These are phyloP conservation scores for Chaetoscypha palmicola DNA, from an alignment of 2,329 filamentous ascomycete genomes.

Conservation along the genomic window DNA sequence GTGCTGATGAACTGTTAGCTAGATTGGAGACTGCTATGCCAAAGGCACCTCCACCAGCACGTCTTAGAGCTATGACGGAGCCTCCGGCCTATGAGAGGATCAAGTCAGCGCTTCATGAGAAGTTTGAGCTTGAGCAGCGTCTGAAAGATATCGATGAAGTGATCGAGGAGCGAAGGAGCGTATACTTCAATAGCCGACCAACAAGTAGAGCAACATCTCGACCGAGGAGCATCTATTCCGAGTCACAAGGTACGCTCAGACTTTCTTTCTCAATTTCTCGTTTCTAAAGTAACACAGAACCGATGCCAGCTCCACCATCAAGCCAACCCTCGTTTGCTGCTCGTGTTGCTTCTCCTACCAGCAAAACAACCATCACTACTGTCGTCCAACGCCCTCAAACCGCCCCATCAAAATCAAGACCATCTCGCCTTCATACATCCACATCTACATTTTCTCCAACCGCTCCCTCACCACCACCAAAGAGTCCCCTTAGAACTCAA, in stretches of 20 bases:
- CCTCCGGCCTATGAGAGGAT: constrained; percentile 28
- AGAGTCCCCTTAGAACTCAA: constrained; percentile 10
- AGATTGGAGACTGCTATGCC: constrained; percentile 23
- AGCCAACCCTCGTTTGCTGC: constrained; percentile 34
- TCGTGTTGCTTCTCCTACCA: background rate
- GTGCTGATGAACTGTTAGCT: constrained; percentile 21
- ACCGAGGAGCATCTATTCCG: constrained; percentile 23
- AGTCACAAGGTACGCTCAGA: constrained; percentile 19
- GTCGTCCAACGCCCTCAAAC: constrained; percentile 29
- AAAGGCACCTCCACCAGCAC: constrained; percentile 20
- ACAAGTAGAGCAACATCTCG: constrained; percentile 24
- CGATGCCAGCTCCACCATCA: constrained; percentile 45
- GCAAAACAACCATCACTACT: constrained; percentile 21
- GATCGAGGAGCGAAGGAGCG: constrained; percentile 50
- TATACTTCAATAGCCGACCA: constrained; percentile 38
- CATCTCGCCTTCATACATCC: constrained; percentile 29
- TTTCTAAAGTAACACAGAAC: constrained; percentile 36
- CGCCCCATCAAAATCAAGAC: constrained; percentile 31
- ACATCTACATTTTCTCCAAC: constrained; percentile 21
- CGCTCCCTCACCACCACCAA: constrained; percentile 10
- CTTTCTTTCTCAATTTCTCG: background rate
- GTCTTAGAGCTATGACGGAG: constrained; percentile 26
- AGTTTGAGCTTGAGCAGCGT: constrained; percentile 49
- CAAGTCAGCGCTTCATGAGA: constrained; percentile 29
- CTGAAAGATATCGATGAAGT: constrained; percentile 54